phyloP scores from a whole-genome alignment of 192 early-diverging fungal species.

The Coemansia sp. region DNA sequence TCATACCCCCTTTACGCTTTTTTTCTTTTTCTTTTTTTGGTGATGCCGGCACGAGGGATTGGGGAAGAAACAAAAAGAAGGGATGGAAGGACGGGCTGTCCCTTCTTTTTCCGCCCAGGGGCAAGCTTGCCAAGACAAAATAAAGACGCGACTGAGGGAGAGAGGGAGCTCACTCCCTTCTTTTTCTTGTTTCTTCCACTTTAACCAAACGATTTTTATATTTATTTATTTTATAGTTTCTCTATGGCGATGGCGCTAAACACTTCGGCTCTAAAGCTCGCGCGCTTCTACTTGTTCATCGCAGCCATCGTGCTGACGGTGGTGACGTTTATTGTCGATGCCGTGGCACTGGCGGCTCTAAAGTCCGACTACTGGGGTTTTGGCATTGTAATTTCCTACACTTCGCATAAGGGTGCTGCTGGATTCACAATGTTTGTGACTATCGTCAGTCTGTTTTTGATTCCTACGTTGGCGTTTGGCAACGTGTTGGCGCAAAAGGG shows the following conservation, averaged over 20 bases:
- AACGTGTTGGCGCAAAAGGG: slow-evolving; percentile 15
- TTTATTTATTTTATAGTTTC: slow-evolving; percentile 1
- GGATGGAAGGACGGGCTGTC: background rate
- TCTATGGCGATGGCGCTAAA: slow-evolving; percentile 3
- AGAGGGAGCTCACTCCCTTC: background rate
- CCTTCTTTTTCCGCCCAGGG: background rate
- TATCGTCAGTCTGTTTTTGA: slow-evolving; percentile 23
- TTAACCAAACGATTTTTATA: background rate
- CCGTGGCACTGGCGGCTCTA: slow-evolving; percentile 32
- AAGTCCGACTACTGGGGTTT: background rate
- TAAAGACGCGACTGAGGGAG: background rate
- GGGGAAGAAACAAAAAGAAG: background rate
- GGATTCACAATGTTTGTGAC: slow-evolving; percentile 53
- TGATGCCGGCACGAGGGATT: slow-evolving; percentile 1
- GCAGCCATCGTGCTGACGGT: slow-evolving; percentile 24
- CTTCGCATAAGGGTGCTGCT: slow-evolving; percentile 21
- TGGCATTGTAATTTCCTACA: background rate
- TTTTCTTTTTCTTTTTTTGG: background rate
- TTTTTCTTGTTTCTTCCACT: slow-evolving; percentile 3
- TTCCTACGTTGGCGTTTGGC: slow-evolving; percentile 31
- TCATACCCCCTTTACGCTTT: background rate
- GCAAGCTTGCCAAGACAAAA: background rate
- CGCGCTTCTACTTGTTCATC: slow-evolving; percentile 41
- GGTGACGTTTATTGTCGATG: slow-evolving; percentile 44
- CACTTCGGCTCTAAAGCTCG: slow-evolving; percentile 13